Evolutionary conservation across 352 stramenopile genomes (phyloP).

Genomic region (Globisporangium polare): DNA sequence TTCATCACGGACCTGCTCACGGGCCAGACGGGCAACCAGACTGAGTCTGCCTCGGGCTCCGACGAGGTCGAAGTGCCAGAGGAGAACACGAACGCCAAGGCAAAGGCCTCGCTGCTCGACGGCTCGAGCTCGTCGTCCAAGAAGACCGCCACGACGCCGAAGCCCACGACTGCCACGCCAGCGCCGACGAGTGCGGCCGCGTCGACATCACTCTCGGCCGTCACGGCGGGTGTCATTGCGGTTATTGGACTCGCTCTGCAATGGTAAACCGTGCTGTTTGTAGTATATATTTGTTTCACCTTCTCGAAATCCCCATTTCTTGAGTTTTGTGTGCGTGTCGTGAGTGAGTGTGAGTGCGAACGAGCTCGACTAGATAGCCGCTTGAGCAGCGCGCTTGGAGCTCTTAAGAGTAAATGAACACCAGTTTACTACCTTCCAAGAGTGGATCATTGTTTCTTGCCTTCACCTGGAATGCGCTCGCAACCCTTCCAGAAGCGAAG

Average conservation of each 20-base stretch:
- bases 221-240: background rate
- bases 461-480: too few relatives aligned
- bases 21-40: slow-evolving; percentile 61
- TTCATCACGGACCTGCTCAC: slow-evolving; percentile 49
- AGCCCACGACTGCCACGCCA: slow-evolving; percentile 3
- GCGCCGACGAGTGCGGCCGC: slow-evolving; percentile 10
- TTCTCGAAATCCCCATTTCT: slow-evolving; percentile 1
- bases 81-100: slow-evolving; percentile 1
- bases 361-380: too few relatives aligned
- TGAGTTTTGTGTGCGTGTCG: background rate
- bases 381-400: too few relatives aligned
- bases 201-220: slow-evolving; percentile 2
- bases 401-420: too few relatives aligned
- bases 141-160: slow-evolving; percentile 3
- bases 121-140: slow-evolving; percentile 5
- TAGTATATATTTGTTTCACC: background rate
- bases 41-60: slow-evolving; percentile 25
- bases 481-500: too few relatives aligned
- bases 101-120: slow-evolving; percentile 9
- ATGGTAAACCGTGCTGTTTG: slow-evolving; percentile 2
- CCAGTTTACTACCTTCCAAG: too few relatives aligned
- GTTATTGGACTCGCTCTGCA: slow-evolving; percentile 10
- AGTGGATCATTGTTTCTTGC: too few relatives aligned
- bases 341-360: background rate
- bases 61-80: slow-evolving; percentile 11